Evolutionary conservation across 257 asterid species (phyloP).

Genomic region (Fraxinus quadrangulata): DNA sequence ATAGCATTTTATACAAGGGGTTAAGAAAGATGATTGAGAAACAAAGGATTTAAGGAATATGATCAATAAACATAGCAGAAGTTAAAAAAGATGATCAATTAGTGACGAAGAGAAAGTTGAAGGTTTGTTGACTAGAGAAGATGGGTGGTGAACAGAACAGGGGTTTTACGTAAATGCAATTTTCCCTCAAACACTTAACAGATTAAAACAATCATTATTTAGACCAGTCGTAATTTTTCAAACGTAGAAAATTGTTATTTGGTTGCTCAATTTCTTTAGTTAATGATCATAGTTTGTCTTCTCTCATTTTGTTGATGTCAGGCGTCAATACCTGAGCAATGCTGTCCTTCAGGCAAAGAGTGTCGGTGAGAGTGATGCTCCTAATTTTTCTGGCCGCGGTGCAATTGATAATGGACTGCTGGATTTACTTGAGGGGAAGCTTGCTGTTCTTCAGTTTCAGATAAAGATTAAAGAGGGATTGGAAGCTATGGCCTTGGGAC

Average conservation of each 20-base stretch:
- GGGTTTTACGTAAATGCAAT: not conserved
- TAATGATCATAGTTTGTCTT: slow-evolving; percentile 26
- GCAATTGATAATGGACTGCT: slow-evolving; percentile 81
- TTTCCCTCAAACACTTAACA: not conserved
- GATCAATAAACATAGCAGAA: not conserved
- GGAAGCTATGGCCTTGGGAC: slow-evolving; percentile 64
- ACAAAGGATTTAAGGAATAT: not conserved
- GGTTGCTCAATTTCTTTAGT: not conserved
- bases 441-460: slow-evolving; percentile 94
- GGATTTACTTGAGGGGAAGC: slow-evolving; percentile 96
- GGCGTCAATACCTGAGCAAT: slow-evolving; percentile 96
- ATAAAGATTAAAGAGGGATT: slow-evolving; percentile 83
- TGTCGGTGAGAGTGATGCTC: slow-evolving; percentile 58
- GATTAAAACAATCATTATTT: not conserved
- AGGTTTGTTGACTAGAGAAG: not conserved
- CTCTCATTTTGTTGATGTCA: slow-evolving; percentile 45
- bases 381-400: slow-evolving; percentile 52
- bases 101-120: not conserved
- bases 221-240: not conserved
- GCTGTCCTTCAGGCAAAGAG: slow-evolving; percentile 98
- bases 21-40: not conserved
- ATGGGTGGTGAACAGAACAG: not conserved
- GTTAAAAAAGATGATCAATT: too few species aligned
- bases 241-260: not conserved
- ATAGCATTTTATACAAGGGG: not conserved